These are phyloP conservation scores for Hydrangea macrophylla DNA, from an alignment of 148 eudicot species.

Conservation along the genomic window DNA sequence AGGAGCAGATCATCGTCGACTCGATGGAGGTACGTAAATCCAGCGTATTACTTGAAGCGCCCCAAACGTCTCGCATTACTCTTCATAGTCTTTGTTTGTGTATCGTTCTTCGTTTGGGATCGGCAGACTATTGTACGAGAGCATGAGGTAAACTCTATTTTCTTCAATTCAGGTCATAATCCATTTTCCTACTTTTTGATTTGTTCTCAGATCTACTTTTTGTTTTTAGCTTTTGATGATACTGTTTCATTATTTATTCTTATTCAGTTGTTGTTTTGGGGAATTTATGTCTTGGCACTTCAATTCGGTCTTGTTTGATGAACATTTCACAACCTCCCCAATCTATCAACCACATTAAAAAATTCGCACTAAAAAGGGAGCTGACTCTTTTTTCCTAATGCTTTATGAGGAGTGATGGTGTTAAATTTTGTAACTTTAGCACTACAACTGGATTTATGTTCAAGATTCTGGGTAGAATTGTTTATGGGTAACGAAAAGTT, in stretches of 20 bases:
- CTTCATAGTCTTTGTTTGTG: constrained; percentile 59
- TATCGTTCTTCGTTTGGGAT: constrained; percentile 78
- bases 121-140: constrained; percentile 80
- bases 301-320: no score
- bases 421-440: no score
- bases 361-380: no score
- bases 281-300: background rate
- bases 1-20: constrained; percentile 70
- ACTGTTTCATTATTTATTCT: background rate
- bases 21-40: constrained; percentile 67
- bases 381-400: no score
- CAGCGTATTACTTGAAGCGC: constrained; percentile 86
- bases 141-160: constrained; percentile 54
- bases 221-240: background rate
- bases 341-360: no score
- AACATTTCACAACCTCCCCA: no score
- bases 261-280: background rate
- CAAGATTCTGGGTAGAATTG: no score
- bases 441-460: no score
- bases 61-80: constrained; percentile 81
- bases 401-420: no score
- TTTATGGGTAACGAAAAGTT: no score
- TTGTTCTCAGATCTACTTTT: constrained; percentile 4
- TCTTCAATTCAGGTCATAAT: background rate
- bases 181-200: background rate